phyloP scores from a whole-genome alignment of 1,139 yeast species.

The Blastobotrys petasosporus region DNA sequence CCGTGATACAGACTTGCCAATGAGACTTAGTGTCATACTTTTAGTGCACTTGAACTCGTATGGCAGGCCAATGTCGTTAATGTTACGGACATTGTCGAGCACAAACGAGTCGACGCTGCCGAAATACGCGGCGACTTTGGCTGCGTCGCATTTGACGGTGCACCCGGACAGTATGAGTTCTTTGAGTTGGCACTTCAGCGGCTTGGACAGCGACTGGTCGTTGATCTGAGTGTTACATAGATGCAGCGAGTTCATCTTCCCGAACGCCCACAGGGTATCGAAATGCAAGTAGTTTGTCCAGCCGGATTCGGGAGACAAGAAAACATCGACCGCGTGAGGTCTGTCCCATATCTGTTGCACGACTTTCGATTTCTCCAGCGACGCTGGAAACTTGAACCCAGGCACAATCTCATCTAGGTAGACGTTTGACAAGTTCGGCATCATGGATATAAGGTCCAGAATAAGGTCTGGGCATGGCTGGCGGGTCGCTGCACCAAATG shows the following conservation, averaged over 20 bases:
- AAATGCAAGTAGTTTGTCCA: slow-evolving; percentile 13
- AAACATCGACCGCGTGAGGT: slow-evolving; percentile 3
- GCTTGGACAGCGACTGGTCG: slow-evolving; percentile 6
- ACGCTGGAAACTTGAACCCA: slow-evolving; percentile 13
- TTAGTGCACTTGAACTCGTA: neutral
- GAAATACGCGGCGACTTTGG: neutral
- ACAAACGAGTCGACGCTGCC: slow-evolving; percentile 4
- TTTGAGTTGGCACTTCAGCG: neutral
- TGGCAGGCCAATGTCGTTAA: neutral
- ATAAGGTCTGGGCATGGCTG: slow-evolving; percentile 18
- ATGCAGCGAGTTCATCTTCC: slow-evolving; percentile 11
- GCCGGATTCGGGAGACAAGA: slow-evolving; percentile 14
- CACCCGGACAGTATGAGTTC: slow-evolving; percentile 12
- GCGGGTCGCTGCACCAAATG: slow-evolving; percentile 9
- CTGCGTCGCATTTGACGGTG: slow-evolving; percentile 2
- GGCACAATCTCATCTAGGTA: slow-evolving; percentile 19
- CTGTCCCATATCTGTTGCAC: slow-evolving; percentile 2
- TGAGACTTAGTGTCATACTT: no score
- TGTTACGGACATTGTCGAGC: slow-evolving; percentile 10
- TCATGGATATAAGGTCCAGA: slow-evolving; percentile 14
- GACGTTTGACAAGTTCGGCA: slow-evolving; percentile 16
- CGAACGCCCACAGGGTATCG: slow-evolving; percentile 15
- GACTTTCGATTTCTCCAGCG: slow-evolving; percentile 6
- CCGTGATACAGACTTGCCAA: no score
- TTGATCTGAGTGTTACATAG: slow-evolving; percentile 10